phyloP scores from a whole-genome alignment of 140 eudicot genomes.

The Stevia rebaudiana region DNA sequence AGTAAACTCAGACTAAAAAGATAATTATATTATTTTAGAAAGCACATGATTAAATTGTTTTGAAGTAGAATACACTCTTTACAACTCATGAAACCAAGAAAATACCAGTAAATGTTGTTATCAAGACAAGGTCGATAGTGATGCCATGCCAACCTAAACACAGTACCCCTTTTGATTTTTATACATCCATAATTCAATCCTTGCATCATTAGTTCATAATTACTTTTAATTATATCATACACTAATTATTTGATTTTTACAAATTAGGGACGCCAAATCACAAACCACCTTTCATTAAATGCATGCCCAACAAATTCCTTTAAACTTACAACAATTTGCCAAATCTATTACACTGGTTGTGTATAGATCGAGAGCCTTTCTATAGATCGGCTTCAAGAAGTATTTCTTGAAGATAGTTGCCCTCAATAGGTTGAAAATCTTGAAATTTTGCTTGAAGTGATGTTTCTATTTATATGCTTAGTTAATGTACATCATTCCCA shows the following conservation, averaged over 20 bases:
- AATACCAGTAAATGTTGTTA: conserved; percentile 40
- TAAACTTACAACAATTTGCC: background rate
- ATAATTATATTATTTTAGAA: background rate
- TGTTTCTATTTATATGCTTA: background rate
- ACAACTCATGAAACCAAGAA: conserved; percentile 30
- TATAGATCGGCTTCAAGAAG: background rate
- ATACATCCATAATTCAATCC: background rate
- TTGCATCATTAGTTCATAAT: conserved; percentile 19
- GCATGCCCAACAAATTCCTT: background rate
- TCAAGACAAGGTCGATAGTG: conserved; percentile 33
- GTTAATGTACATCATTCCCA: no score
- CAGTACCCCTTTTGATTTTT: conserved; percentile 5
- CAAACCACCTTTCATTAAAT: background rate
- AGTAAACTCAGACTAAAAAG: background rate
- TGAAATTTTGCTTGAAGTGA: background rate
- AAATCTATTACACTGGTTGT: background rate
- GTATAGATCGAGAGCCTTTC: background rate
- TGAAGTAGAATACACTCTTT: conserved; percentile 40
- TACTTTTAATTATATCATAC: background rate
- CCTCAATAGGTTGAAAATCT: background rate
- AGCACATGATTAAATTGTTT: conserved; percentile 26
- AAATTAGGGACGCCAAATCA: background rate
- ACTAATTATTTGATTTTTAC: background rate
- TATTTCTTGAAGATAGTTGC: background rate
- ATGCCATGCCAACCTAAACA: conserved; percentile 37